Evolutionary conservation across 768 basidiomycete genomes (phyloP), one percentile per base, ranked within the genome.

Genomic region (Mycena indigotica): DNA sequence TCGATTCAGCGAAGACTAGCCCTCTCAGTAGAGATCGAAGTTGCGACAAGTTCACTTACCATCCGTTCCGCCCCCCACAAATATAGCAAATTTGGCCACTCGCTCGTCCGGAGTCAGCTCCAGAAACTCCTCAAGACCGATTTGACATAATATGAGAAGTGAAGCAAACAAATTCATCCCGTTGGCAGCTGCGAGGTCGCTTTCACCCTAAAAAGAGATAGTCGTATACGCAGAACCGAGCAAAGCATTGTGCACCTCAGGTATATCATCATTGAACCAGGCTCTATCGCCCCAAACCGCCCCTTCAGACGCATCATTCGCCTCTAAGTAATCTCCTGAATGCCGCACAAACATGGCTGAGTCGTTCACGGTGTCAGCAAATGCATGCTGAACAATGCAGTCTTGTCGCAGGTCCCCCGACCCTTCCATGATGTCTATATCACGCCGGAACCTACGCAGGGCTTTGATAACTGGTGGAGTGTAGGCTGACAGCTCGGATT

Each of bases 131-230:
- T 85, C 78, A 5, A 88, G 64, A 3, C 77, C 72, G 5, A 76
- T 74, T 56, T 84, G 79, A 52, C 77, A 83, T 2, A 91, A 71
- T 55, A 92, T 79, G 3, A 86, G 70, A n/a, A 81, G 78, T 5
- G 90, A 84, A 1, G 84, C 84, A 66, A 90, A 89, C 5, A 75
- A 70, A 56, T 92, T 92, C 83, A 92, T 85, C 16, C 87, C 86
- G 4, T 76, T 72, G 8, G 83, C 74, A 1, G 69, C 66, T 0
- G 83, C 80, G 48, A 93, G 72, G 61, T 83, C 78, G 25, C 74
- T 73, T 60, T 91, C 89, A 30, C 84, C 83, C 88, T 90, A 66
- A 23, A 30, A 51, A 53, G 8, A 49, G 56, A 56, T 8, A 35
- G n/a, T n/a, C n/a, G n/a, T n/a, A n/a, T n/a, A n/a, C n/a, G n/a